These are phyloP conservation scores for Volvox africanus DNA, from an alignment of 139 green algal genomes.

Conservation along the genomic window DNA sequence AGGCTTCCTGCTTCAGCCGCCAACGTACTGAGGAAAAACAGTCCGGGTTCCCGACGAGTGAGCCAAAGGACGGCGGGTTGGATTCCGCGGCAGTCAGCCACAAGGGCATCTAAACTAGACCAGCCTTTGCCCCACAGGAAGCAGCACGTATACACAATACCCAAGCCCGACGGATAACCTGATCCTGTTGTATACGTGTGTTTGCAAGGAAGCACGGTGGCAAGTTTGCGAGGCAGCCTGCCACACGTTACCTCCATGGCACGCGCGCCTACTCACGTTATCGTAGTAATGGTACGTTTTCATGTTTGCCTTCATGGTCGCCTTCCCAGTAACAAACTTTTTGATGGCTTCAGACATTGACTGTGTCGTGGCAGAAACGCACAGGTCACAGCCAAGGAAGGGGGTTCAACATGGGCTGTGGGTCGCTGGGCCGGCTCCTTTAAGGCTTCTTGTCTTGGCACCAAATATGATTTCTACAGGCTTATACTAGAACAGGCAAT, in stretches of 20 bases:
- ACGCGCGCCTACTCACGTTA: constrained; percentile 54
- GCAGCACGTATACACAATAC: no score
- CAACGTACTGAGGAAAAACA: no score
- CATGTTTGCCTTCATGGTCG: constrained; percentile 68
- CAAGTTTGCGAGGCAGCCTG: not conserved
- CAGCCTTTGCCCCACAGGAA: no score
- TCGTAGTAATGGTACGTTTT: constrained; percentile 73
- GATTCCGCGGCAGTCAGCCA: no score
- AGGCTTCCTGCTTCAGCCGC: no score
- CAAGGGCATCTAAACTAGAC: no score
- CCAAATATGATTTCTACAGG: no score
- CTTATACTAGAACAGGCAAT: no score
- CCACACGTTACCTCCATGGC: not conserved
- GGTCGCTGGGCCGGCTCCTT: not conserved
- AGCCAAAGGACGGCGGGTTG: no score
- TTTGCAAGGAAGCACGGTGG: not conserved
- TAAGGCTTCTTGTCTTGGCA: no score
- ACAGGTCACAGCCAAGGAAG: not conserved
- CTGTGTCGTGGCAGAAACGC: constrained; percentile 30
- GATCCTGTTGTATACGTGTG: not conserved
- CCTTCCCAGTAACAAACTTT: constrained; percentile 60
- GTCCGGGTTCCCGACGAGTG: no score
- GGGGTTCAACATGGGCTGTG: not conserved
- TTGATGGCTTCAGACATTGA: constrained; percentile 63
- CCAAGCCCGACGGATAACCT: no score